Evolutionary conservation across 352 stramenopile genomes (phyloP), one percentile per base, ranked within the genome.

Genomic region (Phytophthora rubi): DNA sequence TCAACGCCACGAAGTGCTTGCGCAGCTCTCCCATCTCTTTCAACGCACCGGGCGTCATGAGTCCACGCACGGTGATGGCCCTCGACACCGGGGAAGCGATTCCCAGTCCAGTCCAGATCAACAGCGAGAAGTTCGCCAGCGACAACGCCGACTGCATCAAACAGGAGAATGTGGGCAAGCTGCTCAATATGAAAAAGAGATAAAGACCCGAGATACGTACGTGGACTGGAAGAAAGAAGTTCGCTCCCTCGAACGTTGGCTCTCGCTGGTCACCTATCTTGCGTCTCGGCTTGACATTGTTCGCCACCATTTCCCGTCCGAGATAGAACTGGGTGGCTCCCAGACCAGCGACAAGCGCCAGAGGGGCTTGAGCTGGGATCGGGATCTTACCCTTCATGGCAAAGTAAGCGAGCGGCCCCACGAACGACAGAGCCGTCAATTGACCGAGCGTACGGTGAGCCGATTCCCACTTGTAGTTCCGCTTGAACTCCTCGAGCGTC

Each of bases 401-500:
- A 70, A 99, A 99, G 70, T 98, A 98, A 0, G 82, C 68, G 30
- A 98, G 86, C 1, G 97, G 97, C 0, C 89, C 76, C 18, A 84
- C 76, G 72, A 98, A 99, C 21, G 91, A 80, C 4, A 99, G 65
- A 12, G 95, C 95, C 6, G 98, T 93, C 15, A 87, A 70, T 44
- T 98, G 71, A 16, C 97, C 97, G 6, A 99, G 82, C 81, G 98
- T 97, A 7, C 97, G 84, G 80, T 99, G 97, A 52, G 90, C 69
- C 32, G 81, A 90, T 70, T 98, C 90, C 80, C 83, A 93, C 62
- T 90, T 98, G 77, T 97, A 99, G 67, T 98, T 99, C 10, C 80
- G 90, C 73, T 99, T 98, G 71, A 99, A 99, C 21, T 99, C 97
- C 1, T 98, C 94, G 15, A 99, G 68, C 6, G 83, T 97, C 97